Base-by-base conservation (phyloP, 1,139 yeast species). In the Yamadazyma atlantica region DNA sequence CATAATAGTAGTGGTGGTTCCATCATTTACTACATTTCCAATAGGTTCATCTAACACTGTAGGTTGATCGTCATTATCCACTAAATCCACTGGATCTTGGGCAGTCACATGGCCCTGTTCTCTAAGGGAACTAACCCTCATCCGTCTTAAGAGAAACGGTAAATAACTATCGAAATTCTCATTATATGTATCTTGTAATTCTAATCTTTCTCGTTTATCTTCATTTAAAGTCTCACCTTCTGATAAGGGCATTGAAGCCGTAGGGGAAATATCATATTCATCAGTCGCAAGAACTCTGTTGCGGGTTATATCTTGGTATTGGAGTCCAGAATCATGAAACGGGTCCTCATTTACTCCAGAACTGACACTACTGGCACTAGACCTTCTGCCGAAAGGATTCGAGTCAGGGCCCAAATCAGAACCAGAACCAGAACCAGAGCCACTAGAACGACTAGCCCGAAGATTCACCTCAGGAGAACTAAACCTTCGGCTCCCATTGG, bases 151-250 rank as follows among this genome's bases (percentile, higher is more conserved):
- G 7, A 69, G 45, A 48, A 51, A 71, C 1, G 77, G 77, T 9
- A 65, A 46, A 45, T 69, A 71, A 24, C 51, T 47, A 18, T 66
- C 60, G 45, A 64, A 69, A 42, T 71, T 71, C 14, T 64, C 73
- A 28, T 51, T 53, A 43, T 54, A 71, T 1, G 62, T 53, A 0
- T 55, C 60, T 46, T 69, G 76, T 9, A 70, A 53, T 26, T 65
- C 66, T 29, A 60, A 45, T n/a, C 63, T 48, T 17, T 58, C 55
- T 1, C 38, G 33, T 26, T 40, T 36, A 32, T 51, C 54, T 18
- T 51, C 48, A 28, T 44, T 41, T 28, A 60, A 47, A 1, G 66
- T 60, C 10, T 54, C 61, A 2, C 58, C 40, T 26, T 60, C 64
- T 1, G 64, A 58, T 22, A 60, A 38, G 1, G 56, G 54, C 7